Base-by-base conservation (phyloP, 768 basidiomycete species). In the Auricularia cornea region DNA sequence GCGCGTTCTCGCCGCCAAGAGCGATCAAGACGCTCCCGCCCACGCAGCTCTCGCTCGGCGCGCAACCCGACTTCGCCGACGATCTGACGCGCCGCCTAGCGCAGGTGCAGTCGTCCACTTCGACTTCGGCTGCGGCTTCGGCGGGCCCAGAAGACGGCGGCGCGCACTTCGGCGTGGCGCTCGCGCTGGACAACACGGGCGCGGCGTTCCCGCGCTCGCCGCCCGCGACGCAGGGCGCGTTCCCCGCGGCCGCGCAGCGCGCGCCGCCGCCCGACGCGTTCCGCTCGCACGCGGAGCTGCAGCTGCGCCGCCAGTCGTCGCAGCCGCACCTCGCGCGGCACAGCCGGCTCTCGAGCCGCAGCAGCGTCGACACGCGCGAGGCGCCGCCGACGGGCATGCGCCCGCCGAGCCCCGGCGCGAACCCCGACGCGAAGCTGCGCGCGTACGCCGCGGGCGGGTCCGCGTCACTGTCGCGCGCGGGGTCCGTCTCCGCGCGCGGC, bases 21-120 rank as follows among this genome's bases (percentile, higher is more conserved):
- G 57, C 29, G 3, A 18, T 20, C 12, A 23, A 20, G 44, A 48
- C 44, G 23, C 44, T 48, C 1, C 44, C 44, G 44, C 44, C 44
- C 23, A 20, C 44, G 23, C 20, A 18, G 44, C 23, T 16, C 20
- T 18, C 11, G 2, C 1, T 57, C 6, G 5, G 14, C 54, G 12
- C 54, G 30, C 54, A 57, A 20, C 6, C 23, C 12, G 59, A 26
- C 30, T 35, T 41, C 23, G 60, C 63, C 20, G 63, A 63, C 60
- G 63, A 63, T 63, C 59, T 63, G 8, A 30, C 40, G 23, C 32
- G 40, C 31, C 59, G 63, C 5, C 38, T 63, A 5, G 30, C 35
- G 32, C 26, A 35, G 28, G 31, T 63, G 16, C 62, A 63, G 62
- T 29, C 32, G 23, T 6, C 41, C 31, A 23, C 11, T n/a, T 18